Evolutionary conservation across 164 flowering plant species (phyloP).

Genomic region (Umbellularia californica): DNA sequence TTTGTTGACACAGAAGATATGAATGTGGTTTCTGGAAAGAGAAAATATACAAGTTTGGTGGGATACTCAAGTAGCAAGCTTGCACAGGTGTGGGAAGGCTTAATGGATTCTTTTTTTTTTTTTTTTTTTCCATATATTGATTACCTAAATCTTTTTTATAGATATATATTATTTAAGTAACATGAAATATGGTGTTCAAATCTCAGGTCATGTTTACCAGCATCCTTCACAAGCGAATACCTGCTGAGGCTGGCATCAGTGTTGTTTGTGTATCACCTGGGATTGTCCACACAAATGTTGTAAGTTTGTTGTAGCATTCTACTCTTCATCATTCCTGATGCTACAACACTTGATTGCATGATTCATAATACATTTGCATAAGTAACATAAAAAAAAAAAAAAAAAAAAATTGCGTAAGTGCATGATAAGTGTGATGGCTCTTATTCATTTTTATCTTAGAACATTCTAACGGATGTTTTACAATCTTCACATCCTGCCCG

Average conservation of each 20-base stretch:
- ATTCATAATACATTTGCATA: no score
- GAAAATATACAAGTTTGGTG: slow-evolving; percentile 65
- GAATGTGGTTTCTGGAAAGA: slow-evolving; percentile 76
- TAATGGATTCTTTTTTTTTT: not conserved
- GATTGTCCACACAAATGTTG: slow-evolving; percentile 90
- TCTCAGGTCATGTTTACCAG: slow-evolving; percentile 93
- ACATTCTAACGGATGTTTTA: not conserved
- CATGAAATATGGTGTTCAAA: slow-evolving; percentile 5
- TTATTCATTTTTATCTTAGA: not conserved
- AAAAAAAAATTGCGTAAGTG: no score
- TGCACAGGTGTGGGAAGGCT: slow-evolving; percentile 59
- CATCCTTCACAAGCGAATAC: slow-evolving; percentile 71
- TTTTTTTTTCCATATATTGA: not conserved
- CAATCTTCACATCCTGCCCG: not conserved
- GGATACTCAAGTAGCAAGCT: slow-evolving; percentile 92
- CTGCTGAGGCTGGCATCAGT: slow-evolving; percentile 88
- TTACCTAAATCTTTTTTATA: no score
- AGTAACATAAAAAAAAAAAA: no score
- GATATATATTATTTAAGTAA: not conserved
- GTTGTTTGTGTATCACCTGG: slow-evolving; percentile 94
- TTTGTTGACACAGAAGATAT: slow-evolving; percentile 95
- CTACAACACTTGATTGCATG: not conserved
- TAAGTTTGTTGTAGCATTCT: slow-evolving; percentile 35
- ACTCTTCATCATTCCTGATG: not conserved
- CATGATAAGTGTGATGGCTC: no score